Evolutionary conservation across 805 yeast species (phyloP).

Genomic region (Huiozyma sinensis): DNA sequence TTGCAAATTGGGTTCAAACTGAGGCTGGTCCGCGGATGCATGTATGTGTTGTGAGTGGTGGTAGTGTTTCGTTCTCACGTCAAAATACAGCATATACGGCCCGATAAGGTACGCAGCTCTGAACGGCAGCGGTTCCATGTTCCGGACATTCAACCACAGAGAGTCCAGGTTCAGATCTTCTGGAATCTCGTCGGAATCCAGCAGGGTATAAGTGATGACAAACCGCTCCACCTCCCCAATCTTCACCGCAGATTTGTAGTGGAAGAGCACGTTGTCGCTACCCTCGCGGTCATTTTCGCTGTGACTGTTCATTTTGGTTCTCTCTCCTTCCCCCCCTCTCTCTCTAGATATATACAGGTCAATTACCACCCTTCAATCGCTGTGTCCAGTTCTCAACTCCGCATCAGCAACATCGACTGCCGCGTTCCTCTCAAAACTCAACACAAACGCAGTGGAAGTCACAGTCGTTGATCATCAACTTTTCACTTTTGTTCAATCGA

Average conservation of each 20-base stretch:
- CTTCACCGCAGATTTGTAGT: conserved; percentile 27
- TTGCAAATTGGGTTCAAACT: conserved; percentile 56
- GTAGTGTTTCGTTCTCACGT: conserved; percentile 48
- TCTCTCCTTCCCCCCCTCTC: no score
- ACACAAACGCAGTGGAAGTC: no score
- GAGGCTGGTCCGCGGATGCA: conserved; percentile 70
- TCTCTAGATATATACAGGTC: no score
- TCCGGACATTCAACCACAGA: conserved; percentile 48
- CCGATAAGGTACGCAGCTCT: conserved; percentile 71
- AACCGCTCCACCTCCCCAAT: conserved; percentile 55
- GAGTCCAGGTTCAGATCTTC: conserved; percentile 21
- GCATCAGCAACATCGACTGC: no score
- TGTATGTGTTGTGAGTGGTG: conserved; percentile 40
- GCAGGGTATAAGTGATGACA: conserved; percentile 39
- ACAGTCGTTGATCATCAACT: no score
- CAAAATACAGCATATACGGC: conserved; percentile 66
- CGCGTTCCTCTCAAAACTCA: no score
- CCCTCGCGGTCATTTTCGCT: neutral
- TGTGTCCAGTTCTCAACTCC: no score
- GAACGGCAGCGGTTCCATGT: conserved; percentile 38
- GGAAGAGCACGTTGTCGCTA: conserved; percentile 3
- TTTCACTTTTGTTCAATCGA: no score
- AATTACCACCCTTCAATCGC: no score
- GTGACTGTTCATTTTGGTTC: no score
- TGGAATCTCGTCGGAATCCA: conserved; percentile 23